Base-by-base conservation (phyloP, 352 stramenopile genomes). In the Pythium myriotylum region DNA sequence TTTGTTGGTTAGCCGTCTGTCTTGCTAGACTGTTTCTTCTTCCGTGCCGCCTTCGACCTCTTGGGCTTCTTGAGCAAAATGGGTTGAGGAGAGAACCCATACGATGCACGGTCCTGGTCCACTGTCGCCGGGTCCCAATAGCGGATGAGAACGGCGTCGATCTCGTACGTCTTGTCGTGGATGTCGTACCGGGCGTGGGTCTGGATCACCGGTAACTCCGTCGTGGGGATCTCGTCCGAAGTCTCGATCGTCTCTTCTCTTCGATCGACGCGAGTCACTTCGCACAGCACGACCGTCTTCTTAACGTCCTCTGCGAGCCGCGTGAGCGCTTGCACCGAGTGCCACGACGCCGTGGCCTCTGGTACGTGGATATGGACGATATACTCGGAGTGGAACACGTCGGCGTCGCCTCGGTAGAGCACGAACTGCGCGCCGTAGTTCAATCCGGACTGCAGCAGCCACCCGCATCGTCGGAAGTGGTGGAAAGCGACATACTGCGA, bases 341-440 rank as follows among this genome's bases (percentile, higher is more conserved):
- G 73, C 84, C 84, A 91, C 69, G 33, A 37, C 59, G 54, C 54
- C 8, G 41, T 9, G 22, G 20, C 10, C 5, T n/a, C 52, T 24
- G 37, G 49, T 43, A 45, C 23, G 14, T 23, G 63, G 16, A 91
- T 27, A 67, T 91, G 88, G 22, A 88, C 76, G 32, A 91, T 75
- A 56, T 91, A 92, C 48, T 94, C 81, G 4, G 84, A 91, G 67
- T 94, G 84, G 52, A 80, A 86, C 3, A 65, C 47, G 20, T 70
- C 50, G 12, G 76, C 62, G 3, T 83, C 73, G 12, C 73, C 79
- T 45, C 77, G 76, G 64, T 92, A 94, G 45, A 94, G 60, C 23
- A 86, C 79, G 59, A 71, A 89, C 26, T 77, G 77, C 43, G 77
- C 81, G 49, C 85, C 85, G 40, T 94, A 92, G 61, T 90, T 87